Percentiles rank a stretch among this genome's conserved stretches.
Conservation (phyloP, 2,329 filamentous ascomycete genomes). For the Sporothrix mexicana region DNA sequence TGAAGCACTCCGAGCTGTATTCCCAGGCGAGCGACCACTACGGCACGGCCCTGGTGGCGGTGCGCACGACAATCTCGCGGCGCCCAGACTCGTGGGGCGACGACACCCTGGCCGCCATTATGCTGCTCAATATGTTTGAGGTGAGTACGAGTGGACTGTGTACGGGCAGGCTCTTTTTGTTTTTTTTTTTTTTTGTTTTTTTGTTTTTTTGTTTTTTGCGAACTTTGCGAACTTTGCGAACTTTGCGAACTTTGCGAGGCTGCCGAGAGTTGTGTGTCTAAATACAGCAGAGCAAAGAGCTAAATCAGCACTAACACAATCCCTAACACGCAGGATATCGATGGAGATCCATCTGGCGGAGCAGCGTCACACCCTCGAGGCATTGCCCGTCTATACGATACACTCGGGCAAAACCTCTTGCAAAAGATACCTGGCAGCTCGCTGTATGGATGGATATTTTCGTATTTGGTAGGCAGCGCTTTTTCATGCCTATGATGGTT, state of each 20-base stretch:
- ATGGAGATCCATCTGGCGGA: background rate
- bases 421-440: slow-evolving; percentile 13
- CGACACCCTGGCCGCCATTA: slow-evolving; percentile 8
- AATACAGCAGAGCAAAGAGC: no score
- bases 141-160: no score
- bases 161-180: no score
- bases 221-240: no score
- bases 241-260: no score
- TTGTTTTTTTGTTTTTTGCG: no score
- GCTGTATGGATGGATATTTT: slow-evolving; percentile 17
- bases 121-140: slow-evolving; percentile 22
- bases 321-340: slow-evolving; percentile 14
- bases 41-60: background rate
- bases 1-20: background rate
- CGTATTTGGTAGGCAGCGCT: slow-evolving; percentile 13
- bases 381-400: slow-evolving; percentile 14
- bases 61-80: background rate
- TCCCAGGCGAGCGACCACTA: slow-evolving; percentile 1
- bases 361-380: background rate
- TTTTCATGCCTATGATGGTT: no score
- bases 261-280: background rate
- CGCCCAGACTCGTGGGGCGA: background rate
- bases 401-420: background rate
- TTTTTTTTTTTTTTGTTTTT: no score
- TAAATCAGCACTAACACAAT: no score